Percentiles rank a stretch among this genome's conserved stretches.
Conservation (phyloP, 2,329 filamentous ascomycete genomes). For the Fusarium hostae region DNA sequence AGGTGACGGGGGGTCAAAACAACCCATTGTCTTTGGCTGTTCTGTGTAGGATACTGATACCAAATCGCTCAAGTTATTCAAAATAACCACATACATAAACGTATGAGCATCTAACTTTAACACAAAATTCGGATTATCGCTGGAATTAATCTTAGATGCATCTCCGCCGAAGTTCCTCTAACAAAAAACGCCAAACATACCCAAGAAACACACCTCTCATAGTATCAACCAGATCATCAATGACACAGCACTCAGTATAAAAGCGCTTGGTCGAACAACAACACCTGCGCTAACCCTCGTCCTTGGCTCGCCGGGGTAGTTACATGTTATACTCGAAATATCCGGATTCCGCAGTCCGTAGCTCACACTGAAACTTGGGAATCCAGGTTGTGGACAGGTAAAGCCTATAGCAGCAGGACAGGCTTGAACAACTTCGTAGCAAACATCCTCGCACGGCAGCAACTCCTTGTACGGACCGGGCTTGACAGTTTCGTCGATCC, state of each 20-base stretch:
- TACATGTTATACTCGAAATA: constrained; percentile 48
- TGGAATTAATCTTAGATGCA: background rate
- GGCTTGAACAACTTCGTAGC: constrained; percentile 84
- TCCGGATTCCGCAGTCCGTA: constrained; percentile 48
- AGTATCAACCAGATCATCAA: constrained; percentile 34
- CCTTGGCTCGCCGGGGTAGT: constrained; percentile 52
- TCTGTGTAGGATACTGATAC: background rate
- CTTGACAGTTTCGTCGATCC: constrained; percentile 76
- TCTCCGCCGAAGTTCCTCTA: constrained; percentile 10
- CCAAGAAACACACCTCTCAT: constrained; percentile 18
- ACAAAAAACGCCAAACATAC: constrained; percentile 19
- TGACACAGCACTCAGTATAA: constrained; percentile 30
- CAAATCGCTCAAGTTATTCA: background rate
- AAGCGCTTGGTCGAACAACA: constrained; percentile 17
- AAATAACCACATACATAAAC: background rate
- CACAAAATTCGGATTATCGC: background rate
- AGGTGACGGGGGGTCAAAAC: background rate
- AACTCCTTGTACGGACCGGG: constrained; percentile 96
- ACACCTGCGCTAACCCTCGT: constrained; percentile 42
- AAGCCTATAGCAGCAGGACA: constrained; percentile 85
- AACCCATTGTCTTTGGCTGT: background rate
- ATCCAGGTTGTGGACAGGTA: constrained; percentile 69
- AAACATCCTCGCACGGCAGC: constrained; percentile 87
- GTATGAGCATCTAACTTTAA: background rate
- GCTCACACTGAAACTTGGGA: constrained; percentile 50